Evolutionary conservation across 768 basidiomycete species (phyloP).

Genomic region (Tylopilus vinaceipallidus): DNA sequence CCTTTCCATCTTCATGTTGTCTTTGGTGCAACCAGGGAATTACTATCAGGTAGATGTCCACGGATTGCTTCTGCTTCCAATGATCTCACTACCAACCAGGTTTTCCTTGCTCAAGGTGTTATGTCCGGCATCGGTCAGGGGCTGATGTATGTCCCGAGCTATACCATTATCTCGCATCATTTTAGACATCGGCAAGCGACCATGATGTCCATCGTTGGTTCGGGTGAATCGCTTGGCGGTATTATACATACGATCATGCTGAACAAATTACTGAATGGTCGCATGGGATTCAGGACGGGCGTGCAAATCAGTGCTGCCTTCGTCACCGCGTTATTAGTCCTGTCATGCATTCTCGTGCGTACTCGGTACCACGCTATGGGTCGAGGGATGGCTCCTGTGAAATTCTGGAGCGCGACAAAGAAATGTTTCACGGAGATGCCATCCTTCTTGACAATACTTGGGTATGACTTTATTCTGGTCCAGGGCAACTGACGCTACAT

Average conservation of each 20-base stretch:
- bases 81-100: constrained; percentile 16
- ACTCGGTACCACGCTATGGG: constrained; percentile 25
- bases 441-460: constrained; percentile 25
- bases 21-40: constrained; percentile 32
- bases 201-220: constrained; percentile 45
- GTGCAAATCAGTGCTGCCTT: constrained; percentile 41
- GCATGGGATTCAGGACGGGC: constrained; percentile 43
- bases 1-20: constrained; percentile 38
- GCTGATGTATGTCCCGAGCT: constrained; percentile 43
- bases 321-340: constrained; percentile 34
- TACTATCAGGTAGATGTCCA: constrained; percentile 33
- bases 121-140: constrained; percentile 42
- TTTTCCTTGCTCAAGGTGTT: constrained; percentile 47
- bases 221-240: constrained; percentile 53
- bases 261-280: constrained; percentile 43
- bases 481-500: neutral
- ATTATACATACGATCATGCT: constrained; percentile 60
- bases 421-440: constrained; percentile 25
- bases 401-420: constrained; percentile 17
- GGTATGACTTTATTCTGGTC: constrained; percentile 8
- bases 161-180: constrained; percentile 43
- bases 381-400: neutral
- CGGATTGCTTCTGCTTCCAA: neutral
- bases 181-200: constrained; percentile 41
- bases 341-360: constrained; percentile 39